Conservation (phyloP, 2,329 filamentous ascomycete genomes). For the Aschersonia sp. region DNA sequence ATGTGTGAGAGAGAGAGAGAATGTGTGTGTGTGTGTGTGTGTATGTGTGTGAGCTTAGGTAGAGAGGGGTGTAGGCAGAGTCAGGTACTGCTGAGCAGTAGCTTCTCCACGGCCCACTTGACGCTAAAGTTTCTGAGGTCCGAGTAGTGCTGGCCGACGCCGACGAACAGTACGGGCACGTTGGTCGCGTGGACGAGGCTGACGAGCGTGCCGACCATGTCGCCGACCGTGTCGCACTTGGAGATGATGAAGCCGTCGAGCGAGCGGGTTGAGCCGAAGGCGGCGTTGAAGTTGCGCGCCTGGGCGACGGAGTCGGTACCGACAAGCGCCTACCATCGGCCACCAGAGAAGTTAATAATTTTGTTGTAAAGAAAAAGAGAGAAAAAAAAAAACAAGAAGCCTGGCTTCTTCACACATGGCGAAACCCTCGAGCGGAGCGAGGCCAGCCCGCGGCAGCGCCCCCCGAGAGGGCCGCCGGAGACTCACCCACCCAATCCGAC, state of each 20-base stretch:
- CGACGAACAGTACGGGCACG: constrained; percentile 89
- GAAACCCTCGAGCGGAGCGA: too few relatives aligned
- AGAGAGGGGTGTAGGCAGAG: too few relatives aligned
- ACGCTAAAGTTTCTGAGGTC: constrained; percentile 56
- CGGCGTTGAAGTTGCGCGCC: constrained; percentile 88
- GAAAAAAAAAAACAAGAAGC: too few relatives aligned
- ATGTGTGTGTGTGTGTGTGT: too few relatives aligned
- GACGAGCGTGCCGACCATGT: constrained; percentile 92
- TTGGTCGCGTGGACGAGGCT: constrained; percentile 96
- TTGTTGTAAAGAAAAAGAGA: neutral
- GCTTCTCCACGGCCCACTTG: constrained; percentile 53
- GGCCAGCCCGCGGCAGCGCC: too few relatives aligned
- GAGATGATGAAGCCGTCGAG: constrained; percentile 97
- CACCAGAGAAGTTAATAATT: too few relatives aligned
- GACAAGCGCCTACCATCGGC: constrained; percentile 53
- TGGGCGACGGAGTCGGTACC: constrained; percentile 92
- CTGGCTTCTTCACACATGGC: too few relatives aligned
- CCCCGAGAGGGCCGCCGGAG: too few relatives aligned
- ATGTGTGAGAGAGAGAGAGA: too few relatives aligned
- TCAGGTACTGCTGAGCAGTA: constrained; percentile 34
- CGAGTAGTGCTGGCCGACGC: constrained; percentile 54
- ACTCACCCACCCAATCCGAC: too few relatives aligned
- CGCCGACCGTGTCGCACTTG: constrained; percentile 98
- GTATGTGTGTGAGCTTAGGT: too few relatives aligned
- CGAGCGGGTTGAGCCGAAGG: constrained; percentile 66